Evolutionary conservation across 192 early-diverging fungal genomes (phyloP), one percentile per base, ranked within the genome.

Genomic region (Mortierella alpina): DNA sequence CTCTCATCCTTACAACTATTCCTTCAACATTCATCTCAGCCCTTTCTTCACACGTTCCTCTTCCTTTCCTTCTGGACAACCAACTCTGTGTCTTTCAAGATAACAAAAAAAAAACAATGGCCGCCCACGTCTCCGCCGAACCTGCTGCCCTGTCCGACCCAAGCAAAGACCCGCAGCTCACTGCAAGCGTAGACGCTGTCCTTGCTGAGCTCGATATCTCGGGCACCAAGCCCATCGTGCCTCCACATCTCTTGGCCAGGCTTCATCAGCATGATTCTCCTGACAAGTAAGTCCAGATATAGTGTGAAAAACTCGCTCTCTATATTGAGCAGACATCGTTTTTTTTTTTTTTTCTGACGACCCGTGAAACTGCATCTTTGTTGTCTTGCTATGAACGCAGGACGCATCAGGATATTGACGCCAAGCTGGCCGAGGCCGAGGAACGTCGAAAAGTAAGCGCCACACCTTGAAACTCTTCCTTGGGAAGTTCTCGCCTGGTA

Each of bases 401-500:
- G 41, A 72, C 77, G 11, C 77, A 80, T 20, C 65, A 68, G 17
- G 77, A 72, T 48, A 72, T 80, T 48, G 64, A 72, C 10, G 68
- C 66, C 70, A 80, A 80, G 55, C 51, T 72, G 31, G 77, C 77
- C n/a, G 77, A 72, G 45, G 77, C 77, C 10, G 77, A 80, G 23
- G 77, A 80, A 59, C 58, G 77, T 7, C 77, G 77, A 52, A 80
- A 80, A 68, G 75, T 78, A 78, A 20, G 13, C 6, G 45, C 12
- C 2, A 57, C 31, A 31, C 31, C 31, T 31, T 2, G 31, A 31
- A 31, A 31, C 31, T 31, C 31, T 31, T 31, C 31, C 31, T 31
- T 31, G 31, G 31, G 31, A 31, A 31, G 31, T 31, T 31, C 31
- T 31, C 31, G 3, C 31, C 31, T 2, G 31, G 31, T 3, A 31